Base-by-base conservation (phyloP, 2,329 filamentous ascomycete genomes). In the Dactylellina drechsleri region DNA sequence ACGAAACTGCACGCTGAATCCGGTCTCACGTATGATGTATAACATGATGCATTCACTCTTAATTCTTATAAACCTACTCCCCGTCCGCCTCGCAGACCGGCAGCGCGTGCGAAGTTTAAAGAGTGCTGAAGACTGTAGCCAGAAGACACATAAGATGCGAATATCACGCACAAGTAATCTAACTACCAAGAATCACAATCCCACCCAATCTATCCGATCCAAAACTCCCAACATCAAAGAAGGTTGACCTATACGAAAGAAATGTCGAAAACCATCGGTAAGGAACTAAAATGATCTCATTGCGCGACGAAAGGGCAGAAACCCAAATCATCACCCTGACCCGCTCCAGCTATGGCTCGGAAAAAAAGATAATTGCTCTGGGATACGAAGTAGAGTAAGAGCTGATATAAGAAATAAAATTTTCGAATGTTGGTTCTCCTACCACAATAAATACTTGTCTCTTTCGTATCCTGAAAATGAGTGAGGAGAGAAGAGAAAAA, bases 341-440 rank as follows among this genome's bases (percentile, higher is more conserved):
- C 66, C 66, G 66, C 66, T 71, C 66, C 66, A 71, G 66, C 66
- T 71, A 71, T 71, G 66, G 66, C 59, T 36, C 66, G 59, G 26
- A 20, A 26, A 50, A 57, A 60, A 47, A 57, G 40, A 41, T 26
- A 40, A 56, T 70, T 70, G 52, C 12, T 71, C 66, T 71, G 50
- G 66, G 66, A 71, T 71, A 71, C 66, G 66, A 71, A 71, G 66
- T 71, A 71, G 66, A 71, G 66, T 71, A 64, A 43, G 53, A 71
- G 50, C 36, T 23, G 58, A 53, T 64, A 54, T 45, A 20, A 52
- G 43, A 54, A 56, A 43, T 6, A 18, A 20, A 26, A 58, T 45
- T 23, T 31, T 15, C 12, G 13, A 15, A 7, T 58, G 20, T 58
- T 10, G 15, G 15, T 41, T 43, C 43, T 70, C 45, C 66, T 62